Base-by-base conservation (phyloP, 768 basidiomycete genomes). In the Pleurotus ostreatus region DNA sequence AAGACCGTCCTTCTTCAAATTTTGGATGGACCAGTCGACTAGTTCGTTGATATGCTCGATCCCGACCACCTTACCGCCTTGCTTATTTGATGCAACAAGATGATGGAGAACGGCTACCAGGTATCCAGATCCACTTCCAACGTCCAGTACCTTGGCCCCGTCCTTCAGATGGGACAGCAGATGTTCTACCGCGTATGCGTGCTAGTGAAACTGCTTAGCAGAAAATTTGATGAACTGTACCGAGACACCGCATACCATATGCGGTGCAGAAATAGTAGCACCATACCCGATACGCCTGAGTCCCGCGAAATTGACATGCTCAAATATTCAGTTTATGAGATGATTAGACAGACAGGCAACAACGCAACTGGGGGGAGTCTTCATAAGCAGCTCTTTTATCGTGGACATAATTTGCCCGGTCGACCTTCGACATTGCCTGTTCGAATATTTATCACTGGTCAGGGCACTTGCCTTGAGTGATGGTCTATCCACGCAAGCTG, bases 191-290 rank as follows among this genome's bases (percentile, higher is more conserved):
- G 96, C 94, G 59, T 94, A 85, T 0, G 93, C 94, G 59, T 97
- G 94, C 89, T 89, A 58, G 16, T n/a, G 23, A 9, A 20, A 7
- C 53, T 16, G 55, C 43, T 34, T 26, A 30, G 26, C 16, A 38
- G 30, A 34, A 40, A 16, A 8, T 48, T 3, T 3, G 16, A 46
- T 34, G 0, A 9, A 9, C 9, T 9, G 30, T 3, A 30, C 43
- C 40, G 38, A 25, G 45, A 46, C n/a, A 5, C 26, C 41, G 64
- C 66, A 52, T n/a, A 88, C 89, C 95, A 98, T 98, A 67, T 99
- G 96, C 1, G 96, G 96, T 0, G 96, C 96, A 39, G 89, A 92
- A 59, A 99, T 98, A 0, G 96, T 99, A 12, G 94, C 95, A 11
- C 84, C 86, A 64, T 88, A 80, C 2, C 90, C 89, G 51, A 94